Base-by-base conservation (phyloP, 2,329 filamentous ascomycete genomes). In the Exserohilum turcica region DNA sequence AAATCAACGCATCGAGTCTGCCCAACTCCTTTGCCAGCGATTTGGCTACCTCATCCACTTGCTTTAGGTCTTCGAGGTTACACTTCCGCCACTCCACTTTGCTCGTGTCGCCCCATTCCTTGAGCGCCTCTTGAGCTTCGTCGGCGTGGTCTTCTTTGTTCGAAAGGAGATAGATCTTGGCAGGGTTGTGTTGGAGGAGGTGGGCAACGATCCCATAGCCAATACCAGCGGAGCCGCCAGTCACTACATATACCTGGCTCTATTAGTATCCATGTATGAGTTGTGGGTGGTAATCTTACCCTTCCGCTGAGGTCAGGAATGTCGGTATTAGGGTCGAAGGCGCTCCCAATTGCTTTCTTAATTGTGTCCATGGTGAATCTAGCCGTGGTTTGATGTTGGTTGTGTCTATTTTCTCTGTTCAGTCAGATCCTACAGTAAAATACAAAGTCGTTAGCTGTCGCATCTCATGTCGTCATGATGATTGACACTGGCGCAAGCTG, bases 171-270 rank as follows among this genome's bases (percentile, higher is more conserved):
- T 80, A 80, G 40, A 82, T 75, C 52, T 76, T 79, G 3, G 69
- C 65, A 1, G 77, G 70, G 39, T 78, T 78, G 63, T 81, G 79
- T 60, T 82, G 77, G 3, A 83, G 75, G n/a, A 82, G 67, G 56
- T 83, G 80, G 6, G 80, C 79, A 24, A 77, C 74, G 39, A 82
- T 82, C 19, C 79, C 80, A 53, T 77, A 82, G 13, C 80, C 80
- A 28, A 81, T 81, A 16, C 78, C 79, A n/a, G 78, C 76, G 16
- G 74, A 77, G 18, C 79, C 78, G n/a, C 79, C 77, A 0, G 78
- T 81, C 12, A 82, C 76, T 15, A 80, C 68, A 46, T 77, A 82
- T 15, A 78, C 68, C 73, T 79, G 19, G 1, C 13, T 1, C 1
- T 16, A 2, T 27, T 29, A 32, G 21, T 7, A 48, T 2, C 16